Conservation (phyloP, 2,329 filamentous ascomycete genomes). For the Leptodontidium sp. region DNA sequence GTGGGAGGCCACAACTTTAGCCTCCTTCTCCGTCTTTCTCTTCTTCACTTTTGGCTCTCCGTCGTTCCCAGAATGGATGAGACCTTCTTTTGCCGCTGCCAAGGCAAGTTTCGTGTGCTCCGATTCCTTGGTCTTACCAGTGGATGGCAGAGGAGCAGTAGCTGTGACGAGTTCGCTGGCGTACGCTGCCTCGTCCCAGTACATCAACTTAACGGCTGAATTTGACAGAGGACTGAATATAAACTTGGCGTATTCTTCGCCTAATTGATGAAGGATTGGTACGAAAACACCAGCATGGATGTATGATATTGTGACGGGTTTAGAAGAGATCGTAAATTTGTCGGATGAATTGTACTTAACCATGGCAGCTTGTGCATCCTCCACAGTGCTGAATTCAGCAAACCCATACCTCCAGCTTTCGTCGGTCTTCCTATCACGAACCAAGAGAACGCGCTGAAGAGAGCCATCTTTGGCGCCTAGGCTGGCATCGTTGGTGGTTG, state of each 20-base stretch:
- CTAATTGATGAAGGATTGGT: constrained; percentile 68
- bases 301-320: constrained; percentile 74
- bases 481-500: constrained; percentile 59
- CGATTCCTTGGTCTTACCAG: constrained; percentile 39
- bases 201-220: constrained; percentile 71
- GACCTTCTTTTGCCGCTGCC: constrained; percentile 48
- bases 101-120: constrained; percentile 49
- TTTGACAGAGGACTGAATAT: constrained; percentile 78
- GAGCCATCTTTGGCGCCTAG: constrained; percentile 75
- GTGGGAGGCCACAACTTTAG: constrained; percentile 66
- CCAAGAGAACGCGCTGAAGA: constrained; percentile 78
- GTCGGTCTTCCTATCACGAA: constrained; percentile 74
- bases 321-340: constrained; percentile 80
- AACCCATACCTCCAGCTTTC: constrained; percentile 85
- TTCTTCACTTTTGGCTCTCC: constrained; percentile 57
- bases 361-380: constrained; percentile 79
- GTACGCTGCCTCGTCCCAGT: constrained; percentile 80
- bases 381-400: constrained; percentile 79
- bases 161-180: constrained; percentile 70
- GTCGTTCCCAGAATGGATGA: constrained; percentile 48
- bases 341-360: constrained; percentile 75
- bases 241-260: constrained; percentile 64
- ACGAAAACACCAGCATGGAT: constrained; percentile 89
- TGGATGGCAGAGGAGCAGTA: constrained; percentile 54
- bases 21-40: constrained; percentile 61